Base-by-base conservation (phyloP, 1,139 yeast genomes). In the Debaryomyces subglobosus region DNA sequence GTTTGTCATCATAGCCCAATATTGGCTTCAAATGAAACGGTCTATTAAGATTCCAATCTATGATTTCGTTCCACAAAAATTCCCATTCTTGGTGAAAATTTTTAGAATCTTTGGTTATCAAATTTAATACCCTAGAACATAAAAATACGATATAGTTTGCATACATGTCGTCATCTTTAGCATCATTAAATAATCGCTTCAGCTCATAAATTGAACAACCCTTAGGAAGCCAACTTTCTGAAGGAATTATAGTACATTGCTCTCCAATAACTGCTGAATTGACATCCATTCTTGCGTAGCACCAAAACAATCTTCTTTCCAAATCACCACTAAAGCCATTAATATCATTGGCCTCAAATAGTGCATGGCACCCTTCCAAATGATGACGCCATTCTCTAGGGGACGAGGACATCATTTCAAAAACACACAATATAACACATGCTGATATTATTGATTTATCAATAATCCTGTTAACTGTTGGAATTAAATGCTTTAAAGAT, bases 281-380 rank as follows among this genome's bases (percentile, higher is more conserved):
- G n/a, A 70, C 68, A 52, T 71, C 77, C 72, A 69, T 67, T 40
- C 76, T 55, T 2, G 71, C 69, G 56, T 67, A 69, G 45, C 68
- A 64, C 76, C 77, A 71, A 50, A 71, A 71, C 9, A 71, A 49
- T 0, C 69, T 68, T 48, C 71, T 53, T 47, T 67, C 65, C 37
- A 67, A 57, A 3, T 60, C 55, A 5, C 59, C 59, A 39, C 67
- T 57, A 50, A 72, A 72, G 6, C 77, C 78, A 55, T 69, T 54
- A 39, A 72, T 64, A 8, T 65, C 67, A 37, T 63, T 63, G n/a
- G 69, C 62, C 40, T 64, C 62, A 49, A 74, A 68, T 43, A 74
- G 54, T 0, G 70, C 65, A 5, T 71, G 64, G 54, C 76, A 68
- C n/a, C 71, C 72, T 49, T 67, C 69, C 10, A 72, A 55, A 51